Evolutionary conservation across 495 filamentous ascomycete species (phyloP).

Genomic region (Physcia stellaris): DNA sequence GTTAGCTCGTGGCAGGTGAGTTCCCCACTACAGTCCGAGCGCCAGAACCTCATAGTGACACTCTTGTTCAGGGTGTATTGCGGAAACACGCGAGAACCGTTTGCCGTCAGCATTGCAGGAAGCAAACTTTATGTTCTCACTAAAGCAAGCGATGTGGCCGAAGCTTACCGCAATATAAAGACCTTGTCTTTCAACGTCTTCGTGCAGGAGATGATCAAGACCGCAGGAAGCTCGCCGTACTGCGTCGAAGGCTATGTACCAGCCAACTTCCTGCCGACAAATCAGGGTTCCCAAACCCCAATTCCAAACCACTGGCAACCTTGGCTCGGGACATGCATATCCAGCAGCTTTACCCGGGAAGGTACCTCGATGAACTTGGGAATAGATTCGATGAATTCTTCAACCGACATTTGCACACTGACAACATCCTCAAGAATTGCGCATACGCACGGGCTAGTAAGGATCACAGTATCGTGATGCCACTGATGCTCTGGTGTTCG

Average conservation of each 20-base stretch:
- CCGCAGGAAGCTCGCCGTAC: constrained; percentile 4
- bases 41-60: not conserved
- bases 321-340: constrained; percentile 12
- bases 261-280: constrained; percentile 1
- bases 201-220: constrained; percentile 10
- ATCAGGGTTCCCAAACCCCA: constrained; percentile 13
- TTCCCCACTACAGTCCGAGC: not conserved
- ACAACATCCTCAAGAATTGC: not conserved
- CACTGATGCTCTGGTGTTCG: constrained; percentile 10
- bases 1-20: not conserved
- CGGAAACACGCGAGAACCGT: constrained; percentile 12
- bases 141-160: constrained; percentile 8
- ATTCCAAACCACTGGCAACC: constrained; percentile 5
- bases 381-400: constrained; percentile 2
- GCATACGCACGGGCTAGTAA: not conserved
- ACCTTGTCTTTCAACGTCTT: constrained; percentile 16
- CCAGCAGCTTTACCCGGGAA: constrained; percentile 14
- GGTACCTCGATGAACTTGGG: constrained; percentile 5
- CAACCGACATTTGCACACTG: constrained; percentile 2
- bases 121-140: constrained; percentile 17
- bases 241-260: constrained; percentile 8
- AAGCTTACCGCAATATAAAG: constrained; percentile 14
- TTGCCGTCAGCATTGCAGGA: constrained; percentile 11
- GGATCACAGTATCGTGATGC: constrained; percentile 4
- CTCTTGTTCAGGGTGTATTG: constrained; percentile 7